phyloP scores from a whole-genome alignment of 2,329 filamentous ascomycete genomes.

The Lachnellula hyalina region DNA sequence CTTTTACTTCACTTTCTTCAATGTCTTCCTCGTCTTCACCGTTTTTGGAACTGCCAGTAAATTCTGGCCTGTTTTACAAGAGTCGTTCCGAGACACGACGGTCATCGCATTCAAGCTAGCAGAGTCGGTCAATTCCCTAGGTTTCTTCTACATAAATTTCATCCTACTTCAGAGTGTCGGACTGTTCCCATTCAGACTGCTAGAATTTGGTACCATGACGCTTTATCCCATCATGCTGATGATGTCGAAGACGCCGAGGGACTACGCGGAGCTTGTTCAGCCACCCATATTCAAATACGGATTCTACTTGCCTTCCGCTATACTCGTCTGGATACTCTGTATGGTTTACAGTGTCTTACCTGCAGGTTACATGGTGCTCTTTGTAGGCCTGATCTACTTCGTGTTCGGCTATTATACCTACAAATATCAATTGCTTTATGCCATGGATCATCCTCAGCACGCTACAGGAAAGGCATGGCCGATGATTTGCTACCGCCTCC shows the following conservation, averaged over 20 bases:
- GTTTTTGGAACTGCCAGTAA: constrained; percentile 75
- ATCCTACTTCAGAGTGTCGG: constrained; percentile 93
- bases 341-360: constrained; percentile 87
- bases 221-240: constrained; percentile 78
- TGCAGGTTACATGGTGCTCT: constrained; percentile 72
- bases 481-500: constrained; percentile 89
- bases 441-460: constrained; percentile 95
- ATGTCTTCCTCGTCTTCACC: constrained; percentile 94
- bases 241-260: constrained; percentile 79
- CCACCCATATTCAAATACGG: constrained; percentile 92
- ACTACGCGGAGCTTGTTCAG: constrained; percentile 74
- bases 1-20: constrained; percentile 99
- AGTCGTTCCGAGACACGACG: constrained; percentile 73
- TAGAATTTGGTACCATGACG: constrained; percentile 82
- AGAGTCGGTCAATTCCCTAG: constrained; percentile 65
- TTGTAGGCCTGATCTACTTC: constrained; percentile 81
- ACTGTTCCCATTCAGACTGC: constrained; percentile 82
- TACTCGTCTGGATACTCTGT: constrained; percentile 92
- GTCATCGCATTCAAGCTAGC: constrained; percentile 73
- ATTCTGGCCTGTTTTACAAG: constrained; percentile 65
- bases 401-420: constrained; percentile 80
- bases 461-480: constrained; percentile 92
- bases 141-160: constrained; percentile 86
- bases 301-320: constrained; percentile 87
- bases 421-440: constrained; percentile 96